A percentile compares a stretch with the other conserved stretches of the same genome.
phyloP scores from a whole-genome alignment of 495 filamentous ascomycete species.

The Jackrogersella minutella region DNA sequence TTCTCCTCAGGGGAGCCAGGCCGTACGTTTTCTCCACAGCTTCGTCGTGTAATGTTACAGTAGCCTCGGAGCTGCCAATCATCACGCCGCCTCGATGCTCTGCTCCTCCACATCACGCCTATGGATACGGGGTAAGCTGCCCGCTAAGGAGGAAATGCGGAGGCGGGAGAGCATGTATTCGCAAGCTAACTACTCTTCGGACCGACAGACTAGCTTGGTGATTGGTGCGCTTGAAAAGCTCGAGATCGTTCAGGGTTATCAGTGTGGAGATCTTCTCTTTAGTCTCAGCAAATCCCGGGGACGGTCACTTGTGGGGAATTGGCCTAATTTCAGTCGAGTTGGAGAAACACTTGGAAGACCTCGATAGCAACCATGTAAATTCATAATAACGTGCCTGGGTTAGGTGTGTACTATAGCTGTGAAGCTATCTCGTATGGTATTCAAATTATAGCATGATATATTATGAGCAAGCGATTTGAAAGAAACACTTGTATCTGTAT shows the following conservation, averaged over 20 bases:
- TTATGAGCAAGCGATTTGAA: neutral
- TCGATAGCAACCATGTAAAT: neutral
- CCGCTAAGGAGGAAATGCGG: conserved; percentile 24
- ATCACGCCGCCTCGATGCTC: conserved; percentile 4
- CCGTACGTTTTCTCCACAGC: conserved; percentile 24
- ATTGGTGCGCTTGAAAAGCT: conserved; percentile 31
- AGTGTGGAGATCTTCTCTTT: conserved; percentile 16
- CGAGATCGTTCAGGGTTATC: conserved; percentile 23
- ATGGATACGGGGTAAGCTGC: conserved; percentile 26
- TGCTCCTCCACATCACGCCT: conserved; percentile 26
- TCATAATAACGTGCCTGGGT: neutral
- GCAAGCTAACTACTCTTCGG: conserved; percentile 21
- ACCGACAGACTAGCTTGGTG: conserved; percentile 22
- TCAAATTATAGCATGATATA: neutral
- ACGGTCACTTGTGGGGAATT: conserved; percentile 24
- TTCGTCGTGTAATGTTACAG: conserved; percentile 20
- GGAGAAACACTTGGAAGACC: conserved; percentile 6
- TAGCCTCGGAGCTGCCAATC: conserved; percentile 29
- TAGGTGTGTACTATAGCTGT: neutral
- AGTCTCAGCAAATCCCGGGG: conserved; percentile 22
- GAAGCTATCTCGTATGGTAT: neutral
- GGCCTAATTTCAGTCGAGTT: conserved; percentile 22
- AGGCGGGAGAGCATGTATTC: conserved; percentile 15
- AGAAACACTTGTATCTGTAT: no score
- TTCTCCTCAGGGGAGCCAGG: conserved; percentile 11